phyloP scores from a whole-genome alignment of 176 grass and related monocot genomes.

The Ensete ventricosum region DNA sequence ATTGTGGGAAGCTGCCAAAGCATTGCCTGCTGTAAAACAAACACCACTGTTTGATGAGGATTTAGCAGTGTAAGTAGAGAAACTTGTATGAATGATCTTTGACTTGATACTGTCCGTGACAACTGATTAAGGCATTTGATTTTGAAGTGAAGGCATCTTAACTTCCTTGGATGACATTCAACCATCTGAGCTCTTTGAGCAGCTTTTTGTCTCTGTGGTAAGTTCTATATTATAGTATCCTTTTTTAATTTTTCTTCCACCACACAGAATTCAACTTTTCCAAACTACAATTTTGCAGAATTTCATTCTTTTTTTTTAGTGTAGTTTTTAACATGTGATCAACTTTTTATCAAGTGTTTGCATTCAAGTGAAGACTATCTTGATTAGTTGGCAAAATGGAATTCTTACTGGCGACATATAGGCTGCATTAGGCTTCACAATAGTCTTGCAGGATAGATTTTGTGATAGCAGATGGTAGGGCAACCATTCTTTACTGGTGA shows the following conservation, averaged over 20 bases:
- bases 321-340: not conserved
- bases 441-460: too few relatives aligned
- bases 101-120: not conserved
- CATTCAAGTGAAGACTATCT: too few relatives aligned
- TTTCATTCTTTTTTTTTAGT: not conserved
- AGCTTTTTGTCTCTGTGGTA: constrained; percentile 64
- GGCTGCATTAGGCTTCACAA: too few relatives aligned
- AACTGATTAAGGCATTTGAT: constrained; percentile 14
- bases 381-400: too few relatives aligned
- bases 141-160: constrained; percentile 81
- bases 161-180: constrained; percentile 60
- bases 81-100: constrained; percentile 1
- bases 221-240: constrained; percentile 14
- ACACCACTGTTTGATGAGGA: constrained; percentile 97
- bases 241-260: constrained; percentile 8
- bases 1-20: constrained; percentile 81
- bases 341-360: not conserved
- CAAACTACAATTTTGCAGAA: not conserved
- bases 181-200: constrained; percentile 72
- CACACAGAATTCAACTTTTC: not conserved
- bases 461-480: too few relatives aligned
- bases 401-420: too few relatives aligned
- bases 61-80: constrained; percentile 81
- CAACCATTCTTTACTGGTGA: too few relatives aligned
- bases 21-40: constrained; percentile 75